Evolutionary conservation across 257 asterid species (phyloP).

Genomic region (Nicotiana benthamiana): DNA sequence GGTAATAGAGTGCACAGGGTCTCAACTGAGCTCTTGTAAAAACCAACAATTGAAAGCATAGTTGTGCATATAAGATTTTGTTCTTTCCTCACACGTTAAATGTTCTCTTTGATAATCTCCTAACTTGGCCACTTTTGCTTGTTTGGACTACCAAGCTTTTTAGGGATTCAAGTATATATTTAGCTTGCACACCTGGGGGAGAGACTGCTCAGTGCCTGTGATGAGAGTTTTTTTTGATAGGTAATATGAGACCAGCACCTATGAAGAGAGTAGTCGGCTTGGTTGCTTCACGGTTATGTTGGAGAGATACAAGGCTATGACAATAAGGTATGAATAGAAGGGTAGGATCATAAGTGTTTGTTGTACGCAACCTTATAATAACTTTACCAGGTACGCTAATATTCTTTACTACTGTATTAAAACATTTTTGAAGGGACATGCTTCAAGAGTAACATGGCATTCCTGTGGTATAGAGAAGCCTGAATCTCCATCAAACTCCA

Average conservation of each 20-base stretch:
- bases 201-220: not conserved
- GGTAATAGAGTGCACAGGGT: not conserved
- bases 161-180: not conserved
- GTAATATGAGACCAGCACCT: not conserved
- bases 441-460: slow-evolving; percentile 70
- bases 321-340: not conserved
- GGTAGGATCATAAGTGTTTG: too few species aligned
- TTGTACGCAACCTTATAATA: too few species aligned
- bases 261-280: not conserved
- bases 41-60: not conserved
- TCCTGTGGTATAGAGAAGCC: slow-evolving; percentile 56
- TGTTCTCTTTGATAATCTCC: not conserved
- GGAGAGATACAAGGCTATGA: not conserved
- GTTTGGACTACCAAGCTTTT: not conserved
- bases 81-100: not conserved
- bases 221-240: not conserved
- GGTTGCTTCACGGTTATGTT: not conserved
- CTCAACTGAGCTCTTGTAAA: not conserved
- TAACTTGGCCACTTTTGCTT: not conserved
- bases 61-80: not conserved
- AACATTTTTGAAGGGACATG: slow-evolving; percentile 4
- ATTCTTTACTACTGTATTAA: not conserved
- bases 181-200: not conserved
- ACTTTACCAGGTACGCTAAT: too few species aligned
- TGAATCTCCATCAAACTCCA: slow-evolving; percentile 33